A percentile compares a stretch with the other conserved stretches of the same genome.
phyloP scores from a whole-genome alignment of 345 rosid genomes.

The Diplotaxis tenuifolia region DNA sequence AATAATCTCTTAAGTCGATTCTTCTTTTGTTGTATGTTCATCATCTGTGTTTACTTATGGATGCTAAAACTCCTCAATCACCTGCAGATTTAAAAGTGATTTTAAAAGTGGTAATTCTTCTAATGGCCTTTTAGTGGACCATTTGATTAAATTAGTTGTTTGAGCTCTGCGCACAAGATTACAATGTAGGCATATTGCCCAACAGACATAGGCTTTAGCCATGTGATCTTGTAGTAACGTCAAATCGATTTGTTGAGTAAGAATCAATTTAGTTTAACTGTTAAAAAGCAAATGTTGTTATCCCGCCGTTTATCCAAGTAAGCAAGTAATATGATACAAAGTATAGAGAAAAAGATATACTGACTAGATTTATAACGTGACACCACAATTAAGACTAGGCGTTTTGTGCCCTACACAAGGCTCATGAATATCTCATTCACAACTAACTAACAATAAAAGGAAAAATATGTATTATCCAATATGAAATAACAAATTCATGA shows the following conservation, averaged over 20 bases:
- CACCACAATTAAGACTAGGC: neutral
- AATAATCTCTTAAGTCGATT: neutral
- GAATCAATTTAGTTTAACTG: neutral
- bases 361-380: conserved; percentile 7
- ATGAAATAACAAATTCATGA: neutral
- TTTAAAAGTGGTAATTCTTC: neutral
- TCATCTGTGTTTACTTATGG: neutral
- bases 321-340: neutral
- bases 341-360: neutral
- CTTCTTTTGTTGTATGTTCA: conserved; percentile 12
- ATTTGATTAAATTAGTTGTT: neutral
- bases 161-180: conserved; percentile 1
- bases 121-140: neutral
- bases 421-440: conserved; percentile 4
- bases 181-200: conserved; percentile 1
- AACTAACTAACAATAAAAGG: neutral
- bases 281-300: neutral
- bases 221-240: conserved; percentile 13
- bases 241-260: neutral
- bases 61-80: conserved; percentile 83
- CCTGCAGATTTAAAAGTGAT: conserved; percentile 35
- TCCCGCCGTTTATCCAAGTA: neutral
- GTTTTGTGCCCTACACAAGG: conserved; percentile 1
- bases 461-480: neutral
- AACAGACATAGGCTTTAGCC: neutral